Base-by-base conservation (phyloP, 768 basidiomycete genomes). In the Paxillus rubicundulus region DNA sequence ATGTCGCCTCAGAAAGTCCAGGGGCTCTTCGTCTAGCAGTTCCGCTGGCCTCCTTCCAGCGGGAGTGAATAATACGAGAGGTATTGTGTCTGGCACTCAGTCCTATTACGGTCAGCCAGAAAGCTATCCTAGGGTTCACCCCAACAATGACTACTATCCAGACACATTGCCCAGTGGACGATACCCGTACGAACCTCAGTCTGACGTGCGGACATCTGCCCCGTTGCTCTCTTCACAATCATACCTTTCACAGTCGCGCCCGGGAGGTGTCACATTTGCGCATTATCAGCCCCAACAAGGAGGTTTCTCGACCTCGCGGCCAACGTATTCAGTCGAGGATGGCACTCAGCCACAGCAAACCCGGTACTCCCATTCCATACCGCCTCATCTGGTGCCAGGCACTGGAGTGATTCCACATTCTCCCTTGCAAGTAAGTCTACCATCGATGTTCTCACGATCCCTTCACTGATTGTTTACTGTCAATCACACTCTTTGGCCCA, bases 1-100 rank as follows among this genome's bases (percentile, higher is more conserved):
- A 32, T 92, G 90, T 67, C 78, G 61, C 41, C 40, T 54, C 18
- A 49, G 48, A 44, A 50, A 47, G 18, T 51, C 55, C 17, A 59
- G 47, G 49, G 45, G 32, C 21, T 51, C 52, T 14, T 55, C 60
- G 8, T 21, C 55, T 30, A 50, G 38, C 33, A 42, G 45, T 21
- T 32, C 55, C 39, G 18, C 56, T 9, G 24, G 32, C 20, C 24
- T 56, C 40, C 53, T 38, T 43, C 43, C 57, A 5, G 52, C 27
- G 16, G 55, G 53, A 49, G 34, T 44, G 28, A 54, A 45, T 34
- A 20, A 21, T 53, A 47, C 55, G 30, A 43, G 37, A 28, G 56
- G 40, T n/a, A 36, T 61, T 42, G 47, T 50, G 44, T 27, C 61
- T 37, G 45, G 44, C 36, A 16, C 52, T 32, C 60, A 54, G 33